Evolutionary conservation across 148 eudicot genomes (phyloP), one percentile per base, ranked within the genome.

Genomic region (Arbutus unedo): DNA sequence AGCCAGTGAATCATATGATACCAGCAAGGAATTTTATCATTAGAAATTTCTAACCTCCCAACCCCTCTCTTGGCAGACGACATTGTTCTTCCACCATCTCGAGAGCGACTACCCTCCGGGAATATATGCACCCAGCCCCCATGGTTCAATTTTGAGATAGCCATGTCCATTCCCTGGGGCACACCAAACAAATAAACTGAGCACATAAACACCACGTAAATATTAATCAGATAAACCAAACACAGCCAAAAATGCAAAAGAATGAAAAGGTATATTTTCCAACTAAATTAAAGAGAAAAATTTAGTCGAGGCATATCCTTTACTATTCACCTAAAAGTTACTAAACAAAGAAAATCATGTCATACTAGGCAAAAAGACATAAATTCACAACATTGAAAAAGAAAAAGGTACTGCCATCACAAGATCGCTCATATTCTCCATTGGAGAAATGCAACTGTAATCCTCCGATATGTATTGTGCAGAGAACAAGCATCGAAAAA

Each of bases 121-220:
- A 95, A 95, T 87, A 95, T 94, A 85, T 95, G 98, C 79, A 95
- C 98, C 98, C 98, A 95, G 53, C 92, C 96, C 21, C 98, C 98
- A 25, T 79, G 86, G 75, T 95, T 95, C 80, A 95, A 87, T 84
- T 95, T 95, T 13, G 93, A 85, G 85, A 95, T 89, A 85, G 98
- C 98, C 84, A 91, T 73, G 91, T 95, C 98, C 93, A 95, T 88
- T 66, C 96, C 98, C 98, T 95, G 84, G n/a, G 51, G 84, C 62
- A 84, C 0, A 77, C 60, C 11, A 83, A n/a, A 66, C 6, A 77
- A 13, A 14, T 10, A 43, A 14, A 77, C 38, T 31, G 38, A 31
- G 38, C 38, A 31, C 38, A 31, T 31, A 31, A 31, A 0, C 1
- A 55, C 60, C 14, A 80, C 18, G 50, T 11, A 25, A 23, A 48